Evolutionary conservation across 2,329 filamentous ascomycete species (phyloP), one percentile per base, ranked within the genome.

Genomic region (Colletotrichum tofieldiae): DNA sequence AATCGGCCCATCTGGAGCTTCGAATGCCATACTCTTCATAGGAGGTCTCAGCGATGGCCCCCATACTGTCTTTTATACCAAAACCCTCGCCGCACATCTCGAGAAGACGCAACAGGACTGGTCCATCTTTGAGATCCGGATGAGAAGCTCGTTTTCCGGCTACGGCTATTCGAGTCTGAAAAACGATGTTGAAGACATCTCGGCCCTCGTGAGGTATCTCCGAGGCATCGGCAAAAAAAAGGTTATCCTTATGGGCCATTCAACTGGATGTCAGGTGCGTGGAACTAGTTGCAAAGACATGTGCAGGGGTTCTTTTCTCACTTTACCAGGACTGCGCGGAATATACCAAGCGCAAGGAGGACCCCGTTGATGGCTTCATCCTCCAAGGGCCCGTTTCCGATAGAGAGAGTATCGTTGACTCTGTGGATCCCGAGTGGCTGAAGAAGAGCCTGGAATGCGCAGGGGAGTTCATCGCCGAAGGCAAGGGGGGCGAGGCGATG

Each of bases 351-450:
- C 78, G 79, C 60, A 84, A 84, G 74, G 77, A 85, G 45, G 77
- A 77, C 7, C 88, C 89, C 0, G 83, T 97, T 1, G 90, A 96
- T 72, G 95, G 93, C 45, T 91, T 91, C 60, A 92, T 98, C 55
- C 83, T 98, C 66, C 95, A 97, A 80, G 94, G 92, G 0, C 91
- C 93, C 0, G 91, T 95, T 4, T 94, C 91, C 1, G 94, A 98
- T 80, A 87, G 94, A 39, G 92, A 97, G 79, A 89, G 87, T 0
- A 77, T 93, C 14, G 81, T 81, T 3, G 78, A 83, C 5, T 78
- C 87, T 8, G 82, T 90, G 61, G 79, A 80, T 0, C 77, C 84
- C 5, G 82, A 85, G 7, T 76, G 79, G 39, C 82, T 89, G 72
- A 82, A 86, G 20, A 80, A 80, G 61, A 84, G 81, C 66, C 76